Percentiles rank a stretch among this genome's conserved stretches.
Evolutionary conservation across 2,329 filamentous ascomycete species (phyloP).

Genomic region (Aspergillus latus): DNA sequence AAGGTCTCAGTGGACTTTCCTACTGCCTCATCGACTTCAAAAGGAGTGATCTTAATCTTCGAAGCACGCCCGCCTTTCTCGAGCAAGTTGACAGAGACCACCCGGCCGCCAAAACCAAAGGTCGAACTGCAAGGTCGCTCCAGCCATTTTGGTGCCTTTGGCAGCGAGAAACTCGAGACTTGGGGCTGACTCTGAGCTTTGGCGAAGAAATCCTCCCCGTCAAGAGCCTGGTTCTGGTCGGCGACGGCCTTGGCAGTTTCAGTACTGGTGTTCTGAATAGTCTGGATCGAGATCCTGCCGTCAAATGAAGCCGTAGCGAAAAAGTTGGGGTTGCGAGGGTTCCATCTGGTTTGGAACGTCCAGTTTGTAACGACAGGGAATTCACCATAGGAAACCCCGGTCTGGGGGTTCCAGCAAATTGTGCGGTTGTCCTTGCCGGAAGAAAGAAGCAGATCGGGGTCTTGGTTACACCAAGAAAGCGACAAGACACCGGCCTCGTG

Average conservation of each 20-base stretch:
- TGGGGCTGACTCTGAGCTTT: conserved; percentile 91
- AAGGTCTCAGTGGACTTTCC: conserved; percentile 84
- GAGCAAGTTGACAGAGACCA: conserved; percentile 68
- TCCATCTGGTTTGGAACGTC: conserved; percentile 95
- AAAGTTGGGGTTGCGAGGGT: conserved; percentile 86
- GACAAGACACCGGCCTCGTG: conserved; percentile 93
- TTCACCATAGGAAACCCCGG: conserved; percentile 81
- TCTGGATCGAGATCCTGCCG: conserved; percentile 91
- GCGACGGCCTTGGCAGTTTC: conserved; percentile 61
- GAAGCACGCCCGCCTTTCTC: conserved; percentile 68
- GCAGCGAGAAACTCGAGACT: conserved; percentile 81
- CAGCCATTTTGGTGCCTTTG: conserved; percentile 85
- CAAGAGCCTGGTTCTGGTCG: conserved; percentile 67
- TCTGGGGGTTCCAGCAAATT: conserved; percentile 94
- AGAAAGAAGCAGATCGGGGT: conserved; percentile 83
- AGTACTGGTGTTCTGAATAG: conserved; percentile 87
- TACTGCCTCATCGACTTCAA: conserved; percentile 81
- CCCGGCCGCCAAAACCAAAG: conserved; percentile 93
- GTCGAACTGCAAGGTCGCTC: conserved; percentile 80
- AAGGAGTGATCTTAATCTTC: conserved; percentile 80
- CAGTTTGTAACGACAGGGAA: conserved; percentile 98
- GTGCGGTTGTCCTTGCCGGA: conserved; percentile 97
- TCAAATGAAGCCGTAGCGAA: conserved; percentile 96
- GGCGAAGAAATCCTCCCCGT: conserved; percentile 95
- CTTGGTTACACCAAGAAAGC: conserved; percentile 91